Evolutionary conservation across 2,329 filamentous ascomycete species (phyloP).

Genomic region (Botrytis fabae): DNA sequence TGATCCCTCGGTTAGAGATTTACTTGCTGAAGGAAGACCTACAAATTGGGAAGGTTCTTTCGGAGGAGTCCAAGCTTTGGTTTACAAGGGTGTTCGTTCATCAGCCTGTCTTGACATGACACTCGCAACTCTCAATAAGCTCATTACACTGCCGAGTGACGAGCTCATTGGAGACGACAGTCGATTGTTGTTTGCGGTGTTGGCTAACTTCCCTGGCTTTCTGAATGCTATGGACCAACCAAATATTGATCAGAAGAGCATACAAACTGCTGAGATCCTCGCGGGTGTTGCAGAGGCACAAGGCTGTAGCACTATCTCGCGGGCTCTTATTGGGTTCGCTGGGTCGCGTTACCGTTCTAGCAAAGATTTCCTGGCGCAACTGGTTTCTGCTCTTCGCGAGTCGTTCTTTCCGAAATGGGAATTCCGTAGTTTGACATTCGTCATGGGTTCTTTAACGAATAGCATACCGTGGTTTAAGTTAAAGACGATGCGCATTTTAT

Average conservation of each 20-base stretch:
- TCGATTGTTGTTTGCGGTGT: conserved; percentile 78
- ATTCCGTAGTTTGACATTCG: conserved; percentile 81
- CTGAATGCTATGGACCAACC: conserved; percentile 73
- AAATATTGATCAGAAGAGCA: conserved; percentile 54
- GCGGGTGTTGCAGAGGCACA: conserved; percentile 72
- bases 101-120: conserved; percentile 78
- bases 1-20: conserved; percentile 64
- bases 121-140: conserved; percentile 72
- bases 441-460: conserved; percentile 91
- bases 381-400: conserved; percentile 71
- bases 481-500: conserved; percentile 88
- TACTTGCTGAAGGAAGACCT: conserved; percentile 77
- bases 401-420: conserved; percentile 82
- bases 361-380: conserved; percentile 73
- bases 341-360: conserved; percentile 64
- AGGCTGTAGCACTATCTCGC: conserved; percentile 64
- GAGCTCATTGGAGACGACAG: conserved; percentile 78
- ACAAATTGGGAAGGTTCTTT: conserved; percentile 86
- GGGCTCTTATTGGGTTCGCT: conserved; percentile 69
- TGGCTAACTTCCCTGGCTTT: conserved; percentile 90
- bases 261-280: conserved; percentile 68
- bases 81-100: conserved; percentile 91
- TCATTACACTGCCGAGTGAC: conserved; percentile 78
- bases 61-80: conserved; percentile 78
- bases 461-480: conserved; percentile 85